Conservation (phyloP, 2,329 filamentous ascomycete genomes). For the Penicillium sp. region DNA sequence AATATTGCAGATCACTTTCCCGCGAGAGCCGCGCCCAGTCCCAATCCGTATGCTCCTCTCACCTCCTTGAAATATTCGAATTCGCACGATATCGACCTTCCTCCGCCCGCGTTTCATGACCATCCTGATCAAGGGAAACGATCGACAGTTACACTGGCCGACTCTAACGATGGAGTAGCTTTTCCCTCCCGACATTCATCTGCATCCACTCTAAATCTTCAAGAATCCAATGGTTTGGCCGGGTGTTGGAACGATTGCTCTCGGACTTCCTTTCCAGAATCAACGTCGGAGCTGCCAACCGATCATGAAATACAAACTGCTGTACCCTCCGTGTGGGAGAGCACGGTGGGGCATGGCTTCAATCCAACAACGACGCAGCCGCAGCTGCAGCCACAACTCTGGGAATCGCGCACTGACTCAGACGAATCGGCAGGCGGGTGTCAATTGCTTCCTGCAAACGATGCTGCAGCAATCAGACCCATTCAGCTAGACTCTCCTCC, state of each 20-base stretch:
- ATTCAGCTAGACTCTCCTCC: neutral
- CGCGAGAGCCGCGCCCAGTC: neutral
- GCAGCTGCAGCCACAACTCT: neutral
- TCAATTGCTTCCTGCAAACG: neutral
- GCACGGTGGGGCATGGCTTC: conserved; percentile 4
- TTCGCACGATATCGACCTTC: conserved; percentile 3
- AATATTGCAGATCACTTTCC: conserved; percentile 10
- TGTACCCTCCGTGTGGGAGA: conserved; percentile 6
- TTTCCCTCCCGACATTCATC: conserved; percentile 26
- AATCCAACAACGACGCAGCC: neutral
- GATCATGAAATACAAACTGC: conserved; percentile 5
- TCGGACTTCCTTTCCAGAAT: neutral
- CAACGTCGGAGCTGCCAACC: conserved; percentile 5
- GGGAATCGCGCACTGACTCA: conserved; percentile 5
- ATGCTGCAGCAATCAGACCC: neutral
- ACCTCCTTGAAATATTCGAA: conserved; percentile 10
- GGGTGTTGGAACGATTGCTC: conserved; percentile 14
- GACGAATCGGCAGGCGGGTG: conserved; percentile 5
- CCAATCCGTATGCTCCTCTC: neutral
- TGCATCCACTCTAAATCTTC: conserved; percentile 24
- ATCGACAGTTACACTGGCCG: conserved; percentile 28
- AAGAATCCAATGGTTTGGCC: conserved; percentile 9
- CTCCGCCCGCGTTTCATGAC: conserved; percentile 14
- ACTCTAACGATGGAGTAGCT: conserved; percentile 15
- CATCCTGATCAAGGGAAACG: conserved; percentile 20